Conservation (phyloP, 2,329 filamentous ascomycete species). For the Fusarium circinatum region DNA sequence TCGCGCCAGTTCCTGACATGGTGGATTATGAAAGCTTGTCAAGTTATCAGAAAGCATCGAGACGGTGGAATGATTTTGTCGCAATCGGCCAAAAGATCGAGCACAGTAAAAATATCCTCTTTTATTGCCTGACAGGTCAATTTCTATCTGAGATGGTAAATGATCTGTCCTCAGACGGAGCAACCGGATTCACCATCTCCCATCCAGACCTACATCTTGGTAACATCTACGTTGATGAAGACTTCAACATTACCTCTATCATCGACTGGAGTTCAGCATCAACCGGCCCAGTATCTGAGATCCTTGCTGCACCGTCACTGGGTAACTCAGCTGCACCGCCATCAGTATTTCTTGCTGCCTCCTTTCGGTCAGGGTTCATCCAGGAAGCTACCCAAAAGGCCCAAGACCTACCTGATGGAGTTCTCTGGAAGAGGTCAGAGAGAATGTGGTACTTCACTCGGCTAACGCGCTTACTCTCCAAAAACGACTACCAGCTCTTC, state of each 20-base stretch:
- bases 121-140: background rate
- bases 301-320: rapidly evolving
- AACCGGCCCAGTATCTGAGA: background rate
- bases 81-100: background rate
- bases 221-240: background rate
- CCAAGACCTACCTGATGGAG: rapidly evolving
- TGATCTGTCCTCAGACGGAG: rapidly evolving
- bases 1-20: background rate
- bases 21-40: background rate
- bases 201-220: background rate
- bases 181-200: background rate
- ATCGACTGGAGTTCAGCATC: background rate
- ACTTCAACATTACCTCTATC: background rate
- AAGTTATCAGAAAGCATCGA: background rate
- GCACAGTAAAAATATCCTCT: background rate
- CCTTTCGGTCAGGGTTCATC: background rate
- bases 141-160: background rate
- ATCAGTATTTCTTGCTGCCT: rapidly evolving
- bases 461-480: background rate
- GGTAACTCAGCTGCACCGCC: background rate
- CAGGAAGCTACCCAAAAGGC: background rate
- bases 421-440: background rate
- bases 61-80: background rate
- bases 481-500: background rate
- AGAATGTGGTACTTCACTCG: background rate